A percentile compares a stretch with the other conserved stretches of the same genome.
These are phyloP conservation scores for Xerocomus amazonicus DNA, from an alignment of 1,284 basidiomycete species.

Conservation along the genomic window DNA sequence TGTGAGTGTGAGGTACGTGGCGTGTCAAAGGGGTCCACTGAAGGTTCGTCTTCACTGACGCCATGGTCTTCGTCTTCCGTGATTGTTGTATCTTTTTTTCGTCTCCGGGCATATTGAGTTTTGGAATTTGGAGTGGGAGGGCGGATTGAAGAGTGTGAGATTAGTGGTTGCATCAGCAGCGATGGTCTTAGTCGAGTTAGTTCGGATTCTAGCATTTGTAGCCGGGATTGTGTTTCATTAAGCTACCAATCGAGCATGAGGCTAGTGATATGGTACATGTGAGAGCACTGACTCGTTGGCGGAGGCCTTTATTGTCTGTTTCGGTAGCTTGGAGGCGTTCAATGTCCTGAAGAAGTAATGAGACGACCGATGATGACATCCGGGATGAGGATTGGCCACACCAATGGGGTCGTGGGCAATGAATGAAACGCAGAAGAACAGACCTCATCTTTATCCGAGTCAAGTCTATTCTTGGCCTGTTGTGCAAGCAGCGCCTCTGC, in stretches of 20 bases:
- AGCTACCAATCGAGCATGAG: conserved; percentile 33
- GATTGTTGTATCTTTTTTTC: conserved; percentile 23
- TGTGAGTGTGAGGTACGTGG: conserved; percentile 16
- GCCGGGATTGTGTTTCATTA: conserved; percentile 37
- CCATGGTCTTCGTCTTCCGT: conserved; percentile 25
- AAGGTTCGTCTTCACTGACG: conserved; percentile 26
- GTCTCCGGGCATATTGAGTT: conserved; percentile 18
- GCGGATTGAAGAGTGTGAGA: conserved; percentile 21
- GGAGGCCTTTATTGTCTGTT: conserved; percentile 53
- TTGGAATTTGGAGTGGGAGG: conserved; percentile 24
- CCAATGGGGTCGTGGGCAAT: neutral
- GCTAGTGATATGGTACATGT: neutral
- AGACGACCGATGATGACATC: conserved; percentile 6
- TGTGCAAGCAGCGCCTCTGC: conserved; percentile 59
- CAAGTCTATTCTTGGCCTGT: conserved; percentile 36
- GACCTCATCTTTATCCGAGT: conserved; percentile 43
- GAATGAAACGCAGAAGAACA: conserved; percentile 10
- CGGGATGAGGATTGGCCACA: neutral
- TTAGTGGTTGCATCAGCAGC: conserved; percentile 43
- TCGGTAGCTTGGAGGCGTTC: conserved; percentile 48
- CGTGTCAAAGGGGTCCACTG: conserved; percentile 13
- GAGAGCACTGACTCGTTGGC: conserved; percentile 45
- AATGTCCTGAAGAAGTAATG: conserved; percentile 40
- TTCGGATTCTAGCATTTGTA: conserved; percentile 42
- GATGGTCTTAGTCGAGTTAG: conserved; percentile 42